Conservation (phyloP, 2,329 filamentous ascomycete genomes). For the Phaeosphaeriaceae sp. region DNA sequence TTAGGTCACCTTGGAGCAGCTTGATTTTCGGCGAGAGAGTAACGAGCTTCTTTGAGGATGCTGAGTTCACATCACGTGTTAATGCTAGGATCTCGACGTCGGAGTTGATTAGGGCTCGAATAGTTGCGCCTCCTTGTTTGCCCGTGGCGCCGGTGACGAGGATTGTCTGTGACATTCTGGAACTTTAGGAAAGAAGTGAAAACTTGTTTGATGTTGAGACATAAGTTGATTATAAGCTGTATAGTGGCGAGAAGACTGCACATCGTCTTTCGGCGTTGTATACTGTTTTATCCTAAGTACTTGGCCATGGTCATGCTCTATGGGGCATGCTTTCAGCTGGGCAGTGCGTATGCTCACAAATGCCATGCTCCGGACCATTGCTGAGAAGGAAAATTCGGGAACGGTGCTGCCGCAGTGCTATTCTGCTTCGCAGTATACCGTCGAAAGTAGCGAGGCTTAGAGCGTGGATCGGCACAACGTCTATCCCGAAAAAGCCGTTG, state of each 20-base stretch:
- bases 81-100: constrained; percentile 62
- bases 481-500: background rate
- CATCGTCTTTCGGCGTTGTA: background rate
- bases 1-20: constrained; percentile 62
- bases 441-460: background rate
- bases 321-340: background rate
- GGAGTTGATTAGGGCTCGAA: constrained; percentile 43
- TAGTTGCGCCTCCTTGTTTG: constrained; percentile 52
- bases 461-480: background rate
- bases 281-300: background rate
- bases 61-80: constrained; percentile 59
- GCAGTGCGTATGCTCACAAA: background rate
- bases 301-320: background rate
- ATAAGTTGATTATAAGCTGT: background rate
- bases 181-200: background rate
- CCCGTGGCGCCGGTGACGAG: constrained; percentile 54
- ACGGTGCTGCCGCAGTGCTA: background rate
- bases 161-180: constrained; percentile 43
- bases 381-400: background rate
- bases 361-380: background rate
- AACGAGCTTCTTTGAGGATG: constrained; percentile 56
- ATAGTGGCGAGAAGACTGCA: background rate
- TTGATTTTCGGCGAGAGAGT: constrained; percentile 56
- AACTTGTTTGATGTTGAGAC: background rate
- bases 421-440: background rate